Evolutionary conservation across 1,284 basidiomycete genomes (phyloP), one percentile per base, ranked within the genome.

Genomic region (Moniliella sp.): DNA sequence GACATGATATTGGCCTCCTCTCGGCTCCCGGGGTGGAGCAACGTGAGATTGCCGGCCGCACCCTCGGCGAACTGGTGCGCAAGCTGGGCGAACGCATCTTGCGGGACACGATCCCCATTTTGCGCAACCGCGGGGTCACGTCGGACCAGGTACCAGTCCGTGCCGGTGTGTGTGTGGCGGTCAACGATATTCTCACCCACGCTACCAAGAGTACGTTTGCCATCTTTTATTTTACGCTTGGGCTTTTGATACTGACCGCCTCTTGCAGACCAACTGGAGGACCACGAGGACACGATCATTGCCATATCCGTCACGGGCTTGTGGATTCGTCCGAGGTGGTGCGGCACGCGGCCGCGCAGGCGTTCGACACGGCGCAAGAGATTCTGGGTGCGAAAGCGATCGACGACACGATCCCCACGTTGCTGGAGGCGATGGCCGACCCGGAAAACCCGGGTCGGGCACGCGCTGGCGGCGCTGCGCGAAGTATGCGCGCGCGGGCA

Each of bases 51-150:
- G 49, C 57, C 5, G 51, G 46, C 5, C 36, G 54, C 18, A 57
- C 57, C 19, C 39, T 59, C 8, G 57, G 55, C 15, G 91, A 97
- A 58, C 63, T 94, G 1, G 91, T 82, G 59, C 76, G 78, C 62
- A 97, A 94, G 64, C 86, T 91, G 46, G 88, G 91, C 27, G 91
- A 97, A 59, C 76, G 77, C 39, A 76, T 93, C 37, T 60, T 97
- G 32, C 75, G 73, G 25, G 84, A 88, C 50, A 74, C 84, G 31
- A 69, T 91, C 44, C 67, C 73, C 2, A 75, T 82, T 34, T 64
- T 93, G 40, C 75, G 76, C 29, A 61, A 65, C 10, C 78, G 75
- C 43, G 50, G 51, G 12, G 50, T 51, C 31, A 64, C 66, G 1
- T 82, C 81, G 0, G 66, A 70, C 3, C 77, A 83, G 57, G 60